phyloP scores from a whole-genome alignment of 805 yeast species.

The Maudiozyma barnettii region DNA sequence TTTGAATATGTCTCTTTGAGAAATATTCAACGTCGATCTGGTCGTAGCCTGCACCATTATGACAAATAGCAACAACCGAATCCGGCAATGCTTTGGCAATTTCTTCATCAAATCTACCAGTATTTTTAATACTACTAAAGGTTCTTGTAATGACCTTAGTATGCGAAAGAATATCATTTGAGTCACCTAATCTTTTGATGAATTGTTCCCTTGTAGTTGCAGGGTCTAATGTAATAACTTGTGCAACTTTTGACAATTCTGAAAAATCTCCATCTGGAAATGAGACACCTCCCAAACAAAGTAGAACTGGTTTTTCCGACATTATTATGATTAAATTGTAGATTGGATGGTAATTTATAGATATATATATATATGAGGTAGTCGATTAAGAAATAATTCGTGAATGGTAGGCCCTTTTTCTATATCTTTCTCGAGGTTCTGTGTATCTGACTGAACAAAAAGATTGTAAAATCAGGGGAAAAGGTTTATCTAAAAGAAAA shows the following conservation, averaged over 20 bases:
- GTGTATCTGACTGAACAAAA: no score
- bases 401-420: no score
- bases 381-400: no score
- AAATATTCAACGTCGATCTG: slow-evolving; percentile 53
- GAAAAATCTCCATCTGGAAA: slow-evolving; percentile 63
- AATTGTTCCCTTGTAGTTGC: slow-evolving; percentile 32
- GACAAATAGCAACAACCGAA: slow-evolving; percentile 44
- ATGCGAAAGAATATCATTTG: slow-evolving; percentile 25
- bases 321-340: slow-evolving; percentile 2
- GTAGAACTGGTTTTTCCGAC: slow-evolving; percentile 43
- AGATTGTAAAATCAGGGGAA: no score
- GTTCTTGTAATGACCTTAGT: slow-evolving; percentile 41
- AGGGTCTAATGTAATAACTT: slow-evolving; percentile 39
- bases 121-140: slow-evolving; percentile 38
- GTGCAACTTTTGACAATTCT: slow-evolving; percentile 37
- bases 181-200: slow-evolving; percentile 24
- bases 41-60: slow-evolving; percentile 71
- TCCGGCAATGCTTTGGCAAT: slow-evolving; percentile 45
- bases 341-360: background rate
- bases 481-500: no score
- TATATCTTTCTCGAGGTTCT: no score
- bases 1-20: slow-evolving; percentile 44
- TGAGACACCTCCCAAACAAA: slow-evolving; percentile 52
- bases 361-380: no score
- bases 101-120: slow-evolving; percentile 62